Evolutionary conservation across 139 green algal species (phyloP).

Genomic region (Chlamydomonas sp.): DNA sequence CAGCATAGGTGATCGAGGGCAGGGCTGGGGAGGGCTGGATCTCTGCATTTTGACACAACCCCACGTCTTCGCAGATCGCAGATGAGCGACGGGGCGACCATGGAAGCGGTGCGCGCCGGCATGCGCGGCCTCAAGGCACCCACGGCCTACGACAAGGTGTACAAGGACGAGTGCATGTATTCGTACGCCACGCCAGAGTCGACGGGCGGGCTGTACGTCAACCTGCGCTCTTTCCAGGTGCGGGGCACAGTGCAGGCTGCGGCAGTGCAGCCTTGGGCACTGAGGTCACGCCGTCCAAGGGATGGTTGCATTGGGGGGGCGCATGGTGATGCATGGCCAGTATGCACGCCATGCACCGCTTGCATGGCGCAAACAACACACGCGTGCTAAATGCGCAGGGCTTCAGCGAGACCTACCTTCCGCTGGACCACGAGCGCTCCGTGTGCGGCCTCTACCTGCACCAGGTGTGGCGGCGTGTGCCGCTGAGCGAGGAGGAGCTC

Average conservation of each 20-base stretch:
- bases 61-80: neutral
- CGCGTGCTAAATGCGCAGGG: constrained; percentile 34
- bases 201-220: constrained; percentile 79
- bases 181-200: constrained; percentile 75
- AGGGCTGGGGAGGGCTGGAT: neutral
- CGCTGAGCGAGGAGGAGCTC: constrained; percentile 1
- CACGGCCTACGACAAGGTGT: constrained; percentile 58
- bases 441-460: constrained; percentile 76
- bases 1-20: neutral
- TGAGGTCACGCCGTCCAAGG: neutral
- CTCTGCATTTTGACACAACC: neutral
- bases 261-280: neutral
- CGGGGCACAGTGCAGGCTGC: neutral
- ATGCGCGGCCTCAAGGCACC: no score
- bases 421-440: constrained; percentile 63
- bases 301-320: neutral
- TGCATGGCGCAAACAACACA: neutral
- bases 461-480: constrained; percentile 36
- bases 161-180: constrained; percentile 90
- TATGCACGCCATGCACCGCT: neutral
- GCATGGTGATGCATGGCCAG: neutral
- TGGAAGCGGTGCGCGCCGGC: no score
- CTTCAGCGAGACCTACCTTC: constrained; percentile 65
- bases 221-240: constrained; percentile 70
- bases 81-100: neutral